These are phyloP conservation scores for Arctium lappa DNA, from an alignment of 129 eudicot species.

Conservation along the genomic window DNA sequence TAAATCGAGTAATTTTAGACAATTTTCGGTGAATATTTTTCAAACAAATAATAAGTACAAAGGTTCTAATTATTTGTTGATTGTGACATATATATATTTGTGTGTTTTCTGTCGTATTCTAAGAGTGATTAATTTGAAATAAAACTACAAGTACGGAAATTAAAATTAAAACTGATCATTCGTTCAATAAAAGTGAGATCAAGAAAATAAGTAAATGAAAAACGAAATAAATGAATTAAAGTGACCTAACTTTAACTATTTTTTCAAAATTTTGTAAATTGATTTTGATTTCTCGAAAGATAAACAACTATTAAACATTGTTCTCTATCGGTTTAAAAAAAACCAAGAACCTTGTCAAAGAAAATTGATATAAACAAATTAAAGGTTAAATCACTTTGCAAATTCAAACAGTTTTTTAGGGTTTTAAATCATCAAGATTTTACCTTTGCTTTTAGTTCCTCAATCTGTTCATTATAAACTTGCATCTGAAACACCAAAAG, in stretches of 20 bases:
- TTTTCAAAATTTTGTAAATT: too few species aligned
- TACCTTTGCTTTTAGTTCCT: slow-evolving; percentile 69
- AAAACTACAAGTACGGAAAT: not conserved
- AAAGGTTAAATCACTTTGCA: not conserved
- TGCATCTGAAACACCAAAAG: slow-evolving; percentile 55
- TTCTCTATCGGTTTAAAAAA: not conserved
- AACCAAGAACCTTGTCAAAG: not conserved
- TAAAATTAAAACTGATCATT: not conserved
- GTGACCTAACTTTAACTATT: not conserved
- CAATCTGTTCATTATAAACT: slow-evolving; percentile 62
- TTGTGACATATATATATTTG: too few species aligned
- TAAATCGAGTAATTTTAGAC: too few species aligned
- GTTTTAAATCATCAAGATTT: not conserved
- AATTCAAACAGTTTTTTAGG: not conserved
- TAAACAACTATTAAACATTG: not conserved
- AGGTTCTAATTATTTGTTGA: too few species aligned
- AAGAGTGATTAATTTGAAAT: too few species aligned
- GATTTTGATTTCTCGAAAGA: not conserved
- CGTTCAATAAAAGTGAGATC: not conserved
- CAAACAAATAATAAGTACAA: too few species aligned
- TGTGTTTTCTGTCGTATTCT: too few species aligned
- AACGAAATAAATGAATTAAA: not conserved
- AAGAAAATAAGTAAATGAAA: not conserved
- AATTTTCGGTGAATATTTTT: too few species aligned
- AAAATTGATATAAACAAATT: not conserved